Base-by-base conservation (phyloP, 208 protist genomes). In the Naegleria lovaniensis region DNA sequence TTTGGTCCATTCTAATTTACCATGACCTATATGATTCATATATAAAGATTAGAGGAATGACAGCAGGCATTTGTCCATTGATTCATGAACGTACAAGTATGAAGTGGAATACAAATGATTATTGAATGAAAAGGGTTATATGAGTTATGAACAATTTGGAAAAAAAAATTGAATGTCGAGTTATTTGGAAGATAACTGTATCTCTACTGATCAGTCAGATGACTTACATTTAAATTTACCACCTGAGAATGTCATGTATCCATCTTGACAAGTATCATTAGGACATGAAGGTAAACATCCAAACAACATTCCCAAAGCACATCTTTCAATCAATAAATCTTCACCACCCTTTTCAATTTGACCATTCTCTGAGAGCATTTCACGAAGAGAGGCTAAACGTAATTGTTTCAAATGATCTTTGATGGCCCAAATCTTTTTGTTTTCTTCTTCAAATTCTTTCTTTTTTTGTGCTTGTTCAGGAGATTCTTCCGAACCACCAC, bases 241-340 rank as follows among this genome's bases (percentile, higher is more conserved):
- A 41, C 29, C 76, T 39, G 84, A 52, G 22, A 59, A 88, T 5
- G 39, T 36, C 15, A 85, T 25, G 41, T 39, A 58, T 48, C n/a
- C n/a, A 88, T 58, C 41, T 88, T 88, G 29, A 88, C 84, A 88
- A 38, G 7, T 43, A 0, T 88, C 84, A 39, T 55, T 25, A 25
- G 19, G 29, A 88, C 84, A 88, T 19, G 0, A 3, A 3, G 84
- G 84, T 38, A 88, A 58, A 9, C 11, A 16, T n/a, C 84, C 84
- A 88, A 88, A 88, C 43, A 88, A 22, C 41, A 88, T 38, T 33
- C 84, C 84, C 51, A 39, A 58, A 19, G 84, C 84, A 55, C 84
- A 58, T 51, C 84, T 25, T 19, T 88, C 84, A 55, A 55, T 25
- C 16, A 88, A 38, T 58, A 39, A 16, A 58, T 13, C 43, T 58